Conservation (phyloP, 805 yeast species). For the Hanseniaspora valbyensis region DNA sequence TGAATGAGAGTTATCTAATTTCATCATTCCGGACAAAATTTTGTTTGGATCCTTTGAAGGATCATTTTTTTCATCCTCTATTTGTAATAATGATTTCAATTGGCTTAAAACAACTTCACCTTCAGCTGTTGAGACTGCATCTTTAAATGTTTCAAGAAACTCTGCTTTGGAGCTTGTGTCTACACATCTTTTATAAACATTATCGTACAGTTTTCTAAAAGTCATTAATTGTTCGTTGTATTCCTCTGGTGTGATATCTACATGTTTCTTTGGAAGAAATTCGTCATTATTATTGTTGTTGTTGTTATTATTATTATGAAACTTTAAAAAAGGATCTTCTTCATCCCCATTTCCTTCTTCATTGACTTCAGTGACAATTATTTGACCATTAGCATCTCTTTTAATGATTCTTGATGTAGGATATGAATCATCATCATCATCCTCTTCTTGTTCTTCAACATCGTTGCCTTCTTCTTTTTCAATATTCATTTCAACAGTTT, state of each 20-base stretch:
- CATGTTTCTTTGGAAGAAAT: no score
- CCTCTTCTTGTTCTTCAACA: conserved; percentile 31
- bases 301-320: background rate
- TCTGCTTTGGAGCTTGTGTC: background rate
- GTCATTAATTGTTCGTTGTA: background rate
- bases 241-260: background rate
- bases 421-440: conserved; percentile 43
- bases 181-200: background rate
- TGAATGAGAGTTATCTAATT: background rate
- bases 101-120: background rate
- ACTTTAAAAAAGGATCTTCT: conserved; percentile 10
- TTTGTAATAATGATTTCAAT: background rate
- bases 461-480: conserved; percentile 9
- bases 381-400: conserved; percentile 64
- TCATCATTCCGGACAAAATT: background rate
- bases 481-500: background rate
- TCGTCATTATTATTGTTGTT: no score
- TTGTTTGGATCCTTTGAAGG: background rate
- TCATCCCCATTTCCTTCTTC: conserved; percentile 20
- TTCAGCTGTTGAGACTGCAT: background rate
- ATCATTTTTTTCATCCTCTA: background rate
- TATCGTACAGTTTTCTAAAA: background rate
- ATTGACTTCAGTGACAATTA: conserved; percentile 46
- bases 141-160: background rate
- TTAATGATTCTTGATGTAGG: conserved; percentile 63